Base-by-base conservation (phyloP, 306 rosid genomes). In the Mucuna pruriens region DNA sequence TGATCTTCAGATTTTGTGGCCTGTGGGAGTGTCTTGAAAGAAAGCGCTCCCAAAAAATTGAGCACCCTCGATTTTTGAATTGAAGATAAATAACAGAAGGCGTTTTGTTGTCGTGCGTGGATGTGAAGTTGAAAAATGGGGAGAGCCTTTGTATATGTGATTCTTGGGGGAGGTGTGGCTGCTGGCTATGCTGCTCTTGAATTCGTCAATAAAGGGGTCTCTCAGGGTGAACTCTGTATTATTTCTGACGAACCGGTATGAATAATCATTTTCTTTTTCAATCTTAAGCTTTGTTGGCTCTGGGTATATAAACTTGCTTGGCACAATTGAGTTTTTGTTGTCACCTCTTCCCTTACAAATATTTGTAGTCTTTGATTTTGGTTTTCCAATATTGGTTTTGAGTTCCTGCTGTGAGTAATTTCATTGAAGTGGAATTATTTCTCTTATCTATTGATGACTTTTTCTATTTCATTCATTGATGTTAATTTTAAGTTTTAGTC, bases 151-250 rank as follows among this genome's bases (percentile, higher is more conserved):
- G 87, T 92, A 23, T 95, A 93, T 86, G 99, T 95, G 86, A 90
- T 95, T 92, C 92, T 95, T 0, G 99, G 99, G 0, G 99, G 99
- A 82, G 99, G 99, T 4, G 99, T 95, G 5, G 92, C 98, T 52
- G 97, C 98, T 87, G 99, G 99, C n/a, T 95, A 95, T 76, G 99
- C 98, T 31, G 98, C 99, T 80, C 99, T 93, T 69, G 98, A 95
- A 87, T 93, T 95, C 80, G 84, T 87, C 12, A 88, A 75, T 49
- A 90, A 88, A 81, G 96, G 98, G 2, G 85, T 95, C 85, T 83
- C 97, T 25, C 81, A 79, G 54, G 99, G 99, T 55, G 98, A 95
- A 86, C 99, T 95, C 85, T 95, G 99, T 90, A 95, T 95, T 22
- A 93, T 95, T 78, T 95, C 99, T 49, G 90, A 95, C 75, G 98